Evolutionary conservation across 345 rosid species (phyloP).

Genomic region (Camelina sativa): DNA sequence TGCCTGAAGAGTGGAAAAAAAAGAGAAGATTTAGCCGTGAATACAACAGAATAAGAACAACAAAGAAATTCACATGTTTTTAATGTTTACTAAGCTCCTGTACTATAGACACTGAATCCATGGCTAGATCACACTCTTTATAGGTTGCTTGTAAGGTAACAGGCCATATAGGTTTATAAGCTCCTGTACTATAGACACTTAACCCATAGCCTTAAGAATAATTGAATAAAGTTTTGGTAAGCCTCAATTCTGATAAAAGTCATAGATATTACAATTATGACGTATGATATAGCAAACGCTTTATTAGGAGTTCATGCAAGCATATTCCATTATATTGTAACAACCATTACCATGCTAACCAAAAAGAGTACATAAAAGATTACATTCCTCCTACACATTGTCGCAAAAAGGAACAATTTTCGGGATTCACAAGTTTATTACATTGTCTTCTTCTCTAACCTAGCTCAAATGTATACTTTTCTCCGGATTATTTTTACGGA

Average conservation of each 20-base stretch:
- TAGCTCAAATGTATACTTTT: conserved; percentile 30
- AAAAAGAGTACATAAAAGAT: background rate
- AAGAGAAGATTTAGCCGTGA: conserved; percentile 1
- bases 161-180: conserved; percentile 7
- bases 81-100: conserved; percentile 19
- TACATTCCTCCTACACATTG: conserved; percentile 13
- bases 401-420: background rate
- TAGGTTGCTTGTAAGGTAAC: conserved; percentile 14
- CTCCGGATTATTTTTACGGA: no score
- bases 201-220: conserved; percentile 12
- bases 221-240: conserved; percentile 1
- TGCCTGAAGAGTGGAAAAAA: conserved; percentile 49
- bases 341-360: background rate
- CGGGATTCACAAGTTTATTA: background rate
- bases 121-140: conserved; percentile 19
- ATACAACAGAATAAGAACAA: background rate
- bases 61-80: conserved; percentile 1
- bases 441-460: conserved; percentile 4
- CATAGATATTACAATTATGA: no score
- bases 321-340: background rate
- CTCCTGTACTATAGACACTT: no score
- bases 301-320: conserved; percentile 22
- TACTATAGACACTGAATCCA: conserved; percentile 10
- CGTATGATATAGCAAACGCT: no score
- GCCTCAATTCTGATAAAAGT: background rate